Percentiles rank a stretch among this genome's conserved stretches.
These are phyloP conservation scores for Curvularia hawaiiensis DNA, from an alignment of 2,329 filamentous ascomycete species.

Conservation along the genomic window DNA sequence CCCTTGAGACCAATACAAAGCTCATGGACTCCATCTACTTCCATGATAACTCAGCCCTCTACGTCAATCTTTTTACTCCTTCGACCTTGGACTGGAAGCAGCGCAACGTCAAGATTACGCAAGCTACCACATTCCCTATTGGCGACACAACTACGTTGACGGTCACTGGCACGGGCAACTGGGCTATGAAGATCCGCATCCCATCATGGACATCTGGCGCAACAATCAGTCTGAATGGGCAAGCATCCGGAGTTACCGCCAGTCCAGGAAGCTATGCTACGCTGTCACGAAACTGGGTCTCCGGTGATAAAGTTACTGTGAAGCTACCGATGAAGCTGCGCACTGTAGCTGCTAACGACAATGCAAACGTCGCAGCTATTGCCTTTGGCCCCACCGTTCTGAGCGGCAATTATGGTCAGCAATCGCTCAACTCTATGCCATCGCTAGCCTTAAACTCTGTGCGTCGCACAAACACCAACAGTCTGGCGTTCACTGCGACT, in stretches of 20 bases:
- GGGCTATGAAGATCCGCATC: conserved; percentile 53
- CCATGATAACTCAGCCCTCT: conserved; percentile 50
- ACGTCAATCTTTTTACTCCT: conserved; percentile 58
- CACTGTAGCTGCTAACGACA: conserved; percentile 55
- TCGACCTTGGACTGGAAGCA: conserved; percentile 54
- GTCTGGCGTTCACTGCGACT: conserved; percentile 24
- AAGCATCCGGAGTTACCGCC: conserved; percentile 26
- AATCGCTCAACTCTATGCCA: conserved; percentile 16
- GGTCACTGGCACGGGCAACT: conserved; percentile 43
- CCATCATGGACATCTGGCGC: conserved; percentile 54
- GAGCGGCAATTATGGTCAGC: conserved; percentile 52
- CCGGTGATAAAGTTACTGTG: conserved; percentile 52
- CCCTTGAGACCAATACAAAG: conserved; percentile 60
- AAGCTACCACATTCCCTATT: conserved; percentile 53
- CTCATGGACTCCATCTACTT: conserved; percentile 60
- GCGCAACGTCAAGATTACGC: conserved; percentile 48
- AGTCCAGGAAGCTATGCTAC: conserved; percentile 51
- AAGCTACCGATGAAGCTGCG: conserved; percentile 55
- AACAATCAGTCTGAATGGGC: conserved; percentile 51
- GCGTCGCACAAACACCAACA: conserved; percentile 13
- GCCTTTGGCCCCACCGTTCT: conserved; percentile 56
- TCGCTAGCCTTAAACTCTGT: conserved; percentile 24
- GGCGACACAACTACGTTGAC: conserved; percentile 49
- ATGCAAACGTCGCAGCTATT: conserved; percentile 51
- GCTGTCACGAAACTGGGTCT: conserved; percentile 50